Evolutionary conservation across 2,329 filamentous ascomycete species (phyloP).

Genomic region (Calonectria montana): DNA sequence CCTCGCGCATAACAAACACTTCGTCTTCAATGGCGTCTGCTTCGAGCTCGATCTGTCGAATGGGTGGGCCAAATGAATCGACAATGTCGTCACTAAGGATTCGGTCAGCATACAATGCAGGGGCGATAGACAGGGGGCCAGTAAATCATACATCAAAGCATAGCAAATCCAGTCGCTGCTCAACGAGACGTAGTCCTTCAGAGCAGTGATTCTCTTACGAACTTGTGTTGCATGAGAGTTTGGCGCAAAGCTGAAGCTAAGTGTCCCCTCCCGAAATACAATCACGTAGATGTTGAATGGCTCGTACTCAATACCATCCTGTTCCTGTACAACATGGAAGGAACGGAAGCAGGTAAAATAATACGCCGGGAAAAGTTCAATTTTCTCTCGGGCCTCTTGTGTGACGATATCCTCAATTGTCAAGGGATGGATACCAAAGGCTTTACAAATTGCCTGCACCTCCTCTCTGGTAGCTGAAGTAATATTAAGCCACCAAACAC

Average conservation of each 20-base stretch:
- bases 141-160: conserved; percentile 81
- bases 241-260: conserved; percentile 93
- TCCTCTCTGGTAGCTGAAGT: conserved; percentile 91
- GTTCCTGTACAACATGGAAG: conserved; percentile 83
- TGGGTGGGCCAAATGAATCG: conserved; percentile 91
- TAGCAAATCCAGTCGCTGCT: conserved; percentile 99
- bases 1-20: conserved; percentile 90
- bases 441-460: conserved; percentile 87
- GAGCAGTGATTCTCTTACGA: conserved; percentile 87
- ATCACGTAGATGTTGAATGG: conserved; percentile 97
- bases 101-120: conserved; percentile 35
- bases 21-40: conserved; percentile 95
- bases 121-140: conserved; percentile 24
- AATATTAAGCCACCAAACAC: conserved; percentile 99
- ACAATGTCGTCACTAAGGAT: conserved; percentile 87
- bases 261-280: conserved; percentile 92
- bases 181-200: conserved; percentile 94
- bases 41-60: conserved; percentile 86
- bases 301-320: conserved; percentile 85
- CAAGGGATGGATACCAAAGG: conserved; percentile 94
- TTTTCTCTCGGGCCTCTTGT: conserved; percentile 97
- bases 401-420: conserved; percentile 97
- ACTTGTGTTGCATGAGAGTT: conserved; percentile 91
- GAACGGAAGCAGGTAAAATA: conserved; percentile 98
- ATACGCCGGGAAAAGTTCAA: conserved; percentile 96